Conservation (phyloP, 306 rosid species). For the Vigna angularis region DNA sequence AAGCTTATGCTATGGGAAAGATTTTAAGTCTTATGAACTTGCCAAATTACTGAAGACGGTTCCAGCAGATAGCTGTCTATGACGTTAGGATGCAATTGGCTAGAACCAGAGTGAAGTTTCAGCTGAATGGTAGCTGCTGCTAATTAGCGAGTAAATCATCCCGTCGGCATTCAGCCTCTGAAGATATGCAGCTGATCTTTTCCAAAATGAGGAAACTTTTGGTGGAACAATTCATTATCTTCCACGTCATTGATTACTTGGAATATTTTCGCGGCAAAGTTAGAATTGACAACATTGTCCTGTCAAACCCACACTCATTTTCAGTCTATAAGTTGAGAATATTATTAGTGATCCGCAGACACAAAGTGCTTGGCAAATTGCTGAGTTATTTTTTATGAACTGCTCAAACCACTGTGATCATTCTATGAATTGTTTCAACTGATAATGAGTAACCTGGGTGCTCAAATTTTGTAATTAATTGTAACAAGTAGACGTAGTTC, state of each 20-base stretch:
- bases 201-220: slow-evolving; percentile 38
- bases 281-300: slow-evolving; percentile 1
- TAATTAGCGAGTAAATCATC: slow-evolving; percentile 25
- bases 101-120: slow-evolving; percentile 30
- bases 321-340: slow-evolving; percentile 17
- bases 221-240: slow-evolving; percentile 5
- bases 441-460: not conserved
- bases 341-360: not conserved
- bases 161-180: slow-evolving; percentile 26
- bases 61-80: slow-evolving; percentile 54
- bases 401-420: not conserved
- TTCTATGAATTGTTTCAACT: not conserved
- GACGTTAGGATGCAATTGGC: slow-evolving; percentile 24
- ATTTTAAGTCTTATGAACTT: slow-evolving; percentile 86
- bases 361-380: not conserved
- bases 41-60: slow-evolving; percentile 74
- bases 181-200: slow-evolving; percentile 29
- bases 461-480: not conserved
- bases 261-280: slow-evolving; percentile 34
- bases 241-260: slow-evolving; percentile 19
- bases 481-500: not conserved
- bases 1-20: slow-evolving; percentile 84
- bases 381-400: not conserved
- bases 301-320: slow-evolving; percentile 19
- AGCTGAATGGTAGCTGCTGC: slow-evolving; percentile 11